Evolutionary conservation across 2,329 filamentous ascomycete species (phyloP).

Genomic region (Pyrenochaeta sp.): DNA sequence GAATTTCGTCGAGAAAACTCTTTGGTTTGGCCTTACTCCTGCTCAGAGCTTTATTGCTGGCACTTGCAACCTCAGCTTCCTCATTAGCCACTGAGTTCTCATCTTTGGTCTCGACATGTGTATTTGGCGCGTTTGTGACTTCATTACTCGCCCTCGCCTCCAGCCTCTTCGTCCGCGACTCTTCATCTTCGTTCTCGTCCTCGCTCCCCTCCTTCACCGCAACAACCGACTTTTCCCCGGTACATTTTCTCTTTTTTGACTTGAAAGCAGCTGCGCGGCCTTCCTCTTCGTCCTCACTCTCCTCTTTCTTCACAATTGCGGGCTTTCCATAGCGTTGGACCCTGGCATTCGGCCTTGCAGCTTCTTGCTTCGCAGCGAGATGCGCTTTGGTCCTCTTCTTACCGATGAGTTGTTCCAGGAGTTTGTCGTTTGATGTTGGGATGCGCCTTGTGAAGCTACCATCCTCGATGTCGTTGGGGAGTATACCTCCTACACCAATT

Average conservation of each 20-base stretch:
- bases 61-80: slow-evolving; percentile 7
- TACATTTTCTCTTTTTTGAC: slow-evolving; percentile 40
- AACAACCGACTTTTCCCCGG: slow-evolving; percentile 22
- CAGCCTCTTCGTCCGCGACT: slow-evolving; percentile 13
- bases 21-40: slow-evolving; percentile 48
- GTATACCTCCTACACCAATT: slow-evolving; percentile 49
- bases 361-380: slow-evolving; percentile 34
- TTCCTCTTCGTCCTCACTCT: slow-evolving; percentile 52
- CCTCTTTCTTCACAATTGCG: slow-evolving; percentile 29
- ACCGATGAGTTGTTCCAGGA: slow-evolving; percentile 53
- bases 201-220: slow-evolving; percentile 1
- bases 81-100: slow-evolving; percentile 10
- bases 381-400: slow-evolving; percentile 52
- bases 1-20: slow-evolving; percentile 65
- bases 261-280: slow-evolving; percentile 46
- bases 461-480: slow-evolving; percentile 49
- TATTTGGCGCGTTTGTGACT: background rate
- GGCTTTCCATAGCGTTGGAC: slow-evolving; percentile 34
- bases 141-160: background rate
- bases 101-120: slow-evolving; percentile 6
- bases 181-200: slow-evolving; percentile 24
- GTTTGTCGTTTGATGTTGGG: slow-evolving; percentile 53
- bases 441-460: slow-evolving; percentile 48
- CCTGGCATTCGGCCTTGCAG: slow-evolving; percentile 29
- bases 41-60: slow-evolving; percentile 21